phyloP scores from a whole-genome alignment of 495 filamentous ascomycete species.

The Neurospora hispaniola region DNA sequence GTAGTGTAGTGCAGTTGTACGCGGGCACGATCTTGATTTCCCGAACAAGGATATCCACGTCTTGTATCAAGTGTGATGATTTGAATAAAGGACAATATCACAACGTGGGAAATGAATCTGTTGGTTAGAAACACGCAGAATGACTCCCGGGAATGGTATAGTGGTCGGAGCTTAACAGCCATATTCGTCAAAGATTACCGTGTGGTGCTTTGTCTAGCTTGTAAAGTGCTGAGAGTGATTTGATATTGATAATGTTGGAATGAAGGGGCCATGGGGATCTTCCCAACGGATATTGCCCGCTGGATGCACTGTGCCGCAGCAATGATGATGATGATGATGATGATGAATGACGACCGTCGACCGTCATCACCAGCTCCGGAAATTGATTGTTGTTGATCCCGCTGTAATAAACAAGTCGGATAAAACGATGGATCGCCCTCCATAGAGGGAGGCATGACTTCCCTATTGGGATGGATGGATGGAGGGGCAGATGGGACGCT shows the following conservation, averaged over 20 bases:
- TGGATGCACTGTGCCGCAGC: neutral
- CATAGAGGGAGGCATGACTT: neutral
- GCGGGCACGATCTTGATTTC: neutral
- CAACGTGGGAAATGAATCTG: neutral
- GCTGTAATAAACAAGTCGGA: neutral
- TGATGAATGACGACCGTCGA: neutral
- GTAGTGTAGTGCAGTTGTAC: too few relatives aligned
- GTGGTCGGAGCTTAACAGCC: neutral
- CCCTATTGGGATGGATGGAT: neutral
- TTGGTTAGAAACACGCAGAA: neutral
- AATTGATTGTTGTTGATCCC: neutral
- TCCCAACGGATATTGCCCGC: neutral
- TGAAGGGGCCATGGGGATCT: neutral
- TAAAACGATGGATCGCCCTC: neutral
- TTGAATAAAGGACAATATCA: neutral
- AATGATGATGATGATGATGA: neutral
- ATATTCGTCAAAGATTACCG: neutral
- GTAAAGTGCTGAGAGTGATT: neutral
- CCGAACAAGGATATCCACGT: neutral
- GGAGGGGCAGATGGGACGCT: neutral
- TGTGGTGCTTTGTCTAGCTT: neutral
- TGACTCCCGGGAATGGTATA: neutral
- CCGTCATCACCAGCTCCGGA: neutral
- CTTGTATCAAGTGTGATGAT: neutral
- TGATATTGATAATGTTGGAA: neutral